Conservation (phyloP, 1,284 basidiomycete genomes). For the Anthracocystis setariae region DNA sequence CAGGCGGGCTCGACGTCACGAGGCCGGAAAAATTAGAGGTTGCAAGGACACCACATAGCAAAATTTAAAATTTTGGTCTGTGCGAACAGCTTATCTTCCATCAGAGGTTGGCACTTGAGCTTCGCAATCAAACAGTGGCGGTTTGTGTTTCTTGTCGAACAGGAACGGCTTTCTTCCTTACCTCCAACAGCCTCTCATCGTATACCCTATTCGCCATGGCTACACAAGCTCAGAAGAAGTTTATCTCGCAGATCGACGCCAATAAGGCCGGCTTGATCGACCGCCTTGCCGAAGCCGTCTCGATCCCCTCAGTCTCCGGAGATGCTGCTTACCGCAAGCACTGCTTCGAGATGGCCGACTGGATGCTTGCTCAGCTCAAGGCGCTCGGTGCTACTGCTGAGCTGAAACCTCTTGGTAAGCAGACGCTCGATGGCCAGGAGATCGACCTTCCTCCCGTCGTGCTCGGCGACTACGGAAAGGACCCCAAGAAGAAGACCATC, state of each 20-base stretch:
- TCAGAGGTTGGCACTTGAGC: not conserved
- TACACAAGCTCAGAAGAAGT: conserved; percentile 50
- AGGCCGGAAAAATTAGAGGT: conserved; percentile 4
- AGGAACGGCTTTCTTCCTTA: not conserved
- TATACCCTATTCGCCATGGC: conserved; percentile 28
- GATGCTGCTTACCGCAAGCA: conserved; percentile 64
- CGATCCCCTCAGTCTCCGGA: conserved; percentile 66
- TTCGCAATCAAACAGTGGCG: not conserved
- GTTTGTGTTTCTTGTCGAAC: not conserved
- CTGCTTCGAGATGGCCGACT: conserved; percentile 65
- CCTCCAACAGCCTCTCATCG: conserved; percentile 1
- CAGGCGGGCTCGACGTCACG: not conserved
- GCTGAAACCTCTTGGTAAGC: conserved; percentile 73
- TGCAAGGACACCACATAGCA: conserved; percentile 1
- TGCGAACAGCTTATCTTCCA: conserved; percentile 26
- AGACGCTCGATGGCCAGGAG: conserved; percentile 82
- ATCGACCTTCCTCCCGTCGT: conserved; percentile 85
- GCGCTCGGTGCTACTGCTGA: conserved; percentile 59
- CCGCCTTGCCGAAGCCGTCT: conserved; percentile 62
- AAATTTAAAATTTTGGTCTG: conserved; percentile 10
- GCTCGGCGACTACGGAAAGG: conserved; percentile 78
- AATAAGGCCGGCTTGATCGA: conserved; percentile 61
- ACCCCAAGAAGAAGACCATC: conserved; percentile 87
- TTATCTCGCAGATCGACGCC: conserved; percentile 63
- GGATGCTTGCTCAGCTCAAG: conserved; percentile 61